Evolutionary conservation across 352 stramenopile genomes (phyloP).

Genomic region (Thraustochytrium striatum): DNA sequence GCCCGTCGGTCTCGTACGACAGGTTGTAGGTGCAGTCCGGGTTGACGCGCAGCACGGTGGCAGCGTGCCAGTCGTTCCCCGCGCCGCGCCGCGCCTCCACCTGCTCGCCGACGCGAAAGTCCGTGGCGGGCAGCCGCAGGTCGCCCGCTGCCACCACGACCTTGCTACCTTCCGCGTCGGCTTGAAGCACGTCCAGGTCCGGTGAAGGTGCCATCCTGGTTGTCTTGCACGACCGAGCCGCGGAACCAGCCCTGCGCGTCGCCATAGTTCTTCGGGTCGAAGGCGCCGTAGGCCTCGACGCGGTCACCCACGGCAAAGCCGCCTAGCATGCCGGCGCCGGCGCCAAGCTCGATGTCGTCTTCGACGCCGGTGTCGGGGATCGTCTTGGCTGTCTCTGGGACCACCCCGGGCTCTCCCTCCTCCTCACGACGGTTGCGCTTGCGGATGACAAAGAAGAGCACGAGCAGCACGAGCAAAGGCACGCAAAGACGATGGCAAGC

Average conservation of each 20-base stretch:
- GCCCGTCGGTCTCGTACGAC: not conserved
- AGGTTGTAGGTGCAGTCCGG: slow-evolving; percentile 24
- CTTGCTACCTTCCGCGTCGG: not conserved
- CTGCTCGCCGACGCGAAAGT: slow-evolving; percentile 1
- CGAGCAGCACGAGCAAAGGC: not conserved
- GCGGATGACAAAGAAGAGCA: not conserved
- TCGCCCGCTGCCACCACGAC: not conserved
- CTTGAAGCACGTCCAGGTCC: not conserved
- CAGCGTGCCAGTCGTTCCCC: not conserved
- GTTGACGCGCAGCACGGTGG: not conserved
- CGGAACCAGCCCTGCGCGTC: slow-evolving; percentile 8
- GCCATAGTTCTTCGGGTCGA: not conserved
- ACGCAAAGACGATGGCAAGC: not conserved
- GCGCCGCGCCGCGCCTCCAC: slow-evolving; percentile 29
- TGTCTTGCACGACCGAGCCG: not conserved
- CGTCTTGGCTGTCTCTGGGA: not conserved
- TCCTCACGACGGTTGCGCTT: not conserved
- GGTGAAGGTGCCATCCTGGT: not conserved
- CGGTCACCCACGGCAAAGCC: slow-evolving; percentile 25
- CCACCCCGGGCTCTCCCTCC: not conserved
- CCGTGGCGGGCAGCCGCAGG: not conserved
- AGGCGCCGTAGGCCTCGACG: slow-evolving; percentile 27
- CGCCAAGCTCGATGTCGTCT: not conserved
- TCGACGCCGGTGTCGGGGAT: not conserved
- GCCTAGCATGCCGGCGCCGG: not conserved